These are phyloP conservation scores for Pleoardoris graminearum DNA, from an alignment of 2,329 filamentous ascomycete genomes.

Conservation along the genomic window DNA sequence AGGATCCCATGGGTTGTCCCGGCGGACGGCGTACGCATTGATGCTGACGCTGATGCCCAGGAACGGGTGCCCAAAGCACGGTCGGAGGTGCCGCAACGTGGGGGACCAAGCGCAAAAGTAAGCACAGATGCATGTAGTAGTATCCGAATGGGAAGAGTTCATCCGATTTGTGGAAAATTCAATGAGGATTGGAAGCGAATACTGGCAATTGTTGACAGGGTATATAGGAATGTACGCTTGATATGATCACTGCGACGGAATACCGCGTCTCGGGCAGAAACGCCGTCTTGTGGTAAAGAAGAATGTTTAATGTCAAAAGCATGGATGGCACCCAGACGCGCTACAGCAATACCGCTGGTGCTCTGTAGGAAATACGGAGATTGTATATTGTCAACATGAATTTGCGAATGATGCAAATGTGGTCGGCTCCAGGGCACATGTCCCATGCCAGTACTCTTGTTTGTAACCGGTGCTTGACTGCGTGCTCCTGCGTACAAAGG, in stretches of 20 bases:
- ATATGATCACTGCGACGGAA: not conserved
- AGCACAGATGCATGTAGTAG: not conserved
- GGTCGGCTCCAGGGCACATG: too few species aligned
- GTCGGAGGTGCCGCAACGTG: constrained; percentile 1
- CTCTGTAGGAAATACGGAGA: too few species aligned
- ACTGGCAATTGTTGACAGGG: not conserved
- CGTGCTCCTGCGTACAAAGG: too few species aligned
- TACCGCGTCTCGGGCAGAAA: too few species aligned
- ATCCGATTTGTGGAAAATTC: not conserved
- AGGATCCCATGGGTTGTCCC: not conserved
- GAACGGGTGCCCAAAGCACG: constrained; percentile 2
- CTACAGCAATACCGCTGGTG: too few species aligned
- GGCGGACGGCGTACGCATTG: not conserved
- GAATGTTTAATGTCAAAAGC: too few species aligned
- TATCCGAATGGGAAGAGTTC: not conserved
- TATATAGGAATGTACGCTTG: not conserved
- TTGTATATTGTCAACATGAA: too few species aligned
- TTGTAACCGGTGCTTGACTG: too few species aligned
- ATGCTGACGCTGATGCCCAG: not conserved
- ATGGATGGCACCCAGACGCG: too few species aligned
- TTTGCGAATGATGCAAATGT: too few species aligned
- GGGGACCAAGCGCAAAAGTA: not conserved
- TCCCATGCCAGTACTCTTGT: too few species aligned
- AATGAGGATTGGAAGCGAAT: not conserved
- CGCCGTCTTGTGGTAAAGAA: too few species aligned